Conservation (phyloP, 345 rosid genomes). For the Gossypium stocksii region DNA sequence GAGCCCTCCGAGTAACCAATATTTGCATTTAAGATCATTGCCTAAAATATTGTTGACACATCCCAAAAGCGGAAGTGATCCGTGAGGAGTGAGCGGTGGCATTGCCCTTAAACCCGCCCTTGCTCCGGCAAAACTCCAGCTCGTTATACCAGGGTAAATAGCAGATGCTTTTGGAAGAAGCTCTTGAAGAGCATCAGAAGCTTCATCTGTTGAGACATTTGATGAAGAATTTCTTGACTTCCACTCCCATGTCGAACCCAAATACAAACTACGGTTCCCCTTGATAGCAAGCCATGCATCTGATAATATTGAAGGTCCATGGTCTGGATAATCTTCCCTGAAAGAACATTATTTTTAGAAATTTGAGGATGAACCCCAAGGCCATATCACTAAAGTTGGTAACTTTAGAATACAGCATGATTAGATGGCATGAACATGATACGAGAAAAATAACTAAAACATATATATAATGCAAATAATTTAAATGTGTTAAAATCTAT, state of each 20-base stretch:
- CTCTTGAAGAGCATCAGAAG: constrained; percentile 58
- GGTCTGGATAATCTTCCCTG: constrained; percentile 64
- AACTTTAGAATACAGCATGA: not conserved
- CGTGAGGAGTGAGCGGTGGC: constrained; percentile 73
- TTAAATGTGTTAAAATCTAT: not conserved
- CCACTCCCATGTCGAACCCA: constrained; percentile 98
- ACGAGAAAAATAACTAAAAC: not conserved
- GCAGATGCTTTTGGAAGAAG: constrained; percentile 74
- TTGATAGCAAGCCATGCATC: constrained; percentile 85
- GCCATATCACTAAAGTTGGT: not conserved
- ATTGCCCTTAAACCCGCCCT: constrained; percentile 89
- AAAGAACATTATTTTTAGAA: not conserved
- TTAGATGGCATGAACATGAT: not conserved
- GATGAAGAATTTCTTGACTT: constrained; percentile 63
- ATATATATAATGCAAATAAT: not conserved
- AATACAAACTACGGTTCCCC: constrained; percentile 49
- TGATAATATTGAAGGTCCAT: constrained; percentile 71
- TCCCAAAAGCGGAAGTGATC: constrained; percentile 82
- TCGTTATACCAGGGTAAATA: constrained; percentile 56
- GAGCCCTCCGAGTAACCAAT: constrained; percentile 83
- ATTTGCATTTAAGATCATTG: constrained; percentile 35
- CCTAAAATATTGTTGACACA: constrained; percentile 51
- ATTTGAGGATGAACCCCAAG: not conserved
- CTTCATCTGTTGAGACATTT: constrained; percentile 63
- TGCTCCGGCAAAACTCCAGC: constrained; percentile 63